Evolutionary conservation across 1,139 yeast species (phyloP).

Genomic region (Kluyveromyces marxianus): DNA sequence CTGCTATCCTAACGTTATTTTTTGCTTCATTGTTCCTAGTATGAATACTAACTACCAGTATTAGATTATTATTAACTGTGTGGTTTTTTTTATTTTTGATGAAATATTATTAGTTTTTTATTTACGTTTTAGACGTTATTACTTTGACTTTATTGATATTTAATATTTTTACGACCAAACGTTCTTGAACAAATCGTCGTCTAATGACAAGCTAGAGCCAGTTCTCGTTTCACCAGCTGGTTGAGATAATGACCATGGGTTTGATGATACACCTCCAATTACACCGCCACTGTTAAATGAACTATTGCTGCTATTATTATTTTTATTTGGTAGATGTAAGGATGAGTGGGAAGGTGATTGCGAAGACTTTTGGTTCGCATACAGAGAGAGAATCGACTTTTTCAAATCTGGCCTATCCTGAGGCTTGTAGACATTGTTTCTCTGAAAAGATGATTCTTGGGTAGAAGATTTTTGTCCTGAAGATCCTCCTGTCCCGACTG

Average conservation of each 20-base stretch:
- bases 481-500: conserved; percentile 5
- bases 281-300: not conserved
- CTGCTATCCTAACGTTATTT: too few relatives aligned
- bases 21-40: too few relatives aligned
- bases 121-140: too few relatives aligned
- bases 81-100: too few relatives aligned
- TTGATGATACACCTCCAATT: not conserved
- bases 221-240: conserved; percentile 30
- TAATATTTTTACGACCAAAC: conserved; percentile 42
- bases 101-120: too few relatives aligned
- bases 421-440: conserved; percentile 5
- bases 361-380: conserved; percentile 51
- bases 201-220: conserved; percentile 31
- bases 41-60: too few relatives aligned
- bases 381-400: conserved; percentile 81
- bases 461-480: not conserved
- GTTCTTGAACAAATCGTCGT: conserved; percentile 55
- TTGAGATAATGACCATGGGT: conserved; percentile 20
- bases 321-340: not conserved
- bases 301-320: not conserved
- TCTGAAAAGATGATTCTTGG: not conserved
- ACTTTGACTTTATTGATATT: too few relatives aligned
- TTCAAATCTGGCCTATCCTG: conserved; percentile 65
- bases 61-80: too few relatives aligned
- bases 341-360: conserved; percentile 12